A percentile compares a stretch with the other conserved stretches of the same genome.
Conservation (phyloP, 2,329 filamentous ascomycete genomes). For the Drechslerella dactyloides region DNA sequence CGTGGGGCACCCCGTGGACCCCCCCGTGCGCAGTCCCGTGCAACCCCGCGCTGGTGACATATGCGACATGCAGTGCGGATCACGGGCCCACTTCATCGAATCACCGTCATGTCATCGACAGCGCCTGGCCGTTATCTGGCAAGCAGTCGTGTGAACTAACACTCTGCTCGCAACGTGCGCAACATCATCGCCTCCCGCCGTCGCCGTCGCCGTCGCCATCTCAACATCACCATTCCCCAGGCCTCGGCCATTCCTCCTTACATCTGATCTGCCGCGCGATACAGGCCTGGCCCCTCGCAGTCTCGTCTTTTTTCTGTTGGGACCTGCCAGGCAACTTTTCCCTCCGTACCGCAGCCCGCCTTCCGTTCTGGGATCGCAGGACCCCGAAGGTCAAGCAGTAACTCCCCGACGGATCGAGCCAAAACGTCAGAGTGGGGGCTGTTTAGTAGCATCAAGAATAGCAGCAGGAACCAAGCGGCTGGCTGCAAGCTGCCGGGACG, state of each 20-base stretch:
- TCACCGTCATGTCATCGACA: neutral
- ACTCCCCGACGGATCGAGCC: constrained; percentile 32
- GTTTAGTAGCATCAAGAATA: constrained; percentile 18
- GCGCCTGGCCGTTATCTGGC: neutral
- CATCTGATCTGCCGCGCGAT: constrained; percentile 4
- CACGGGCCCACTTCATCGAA: constrained; percentile 8
- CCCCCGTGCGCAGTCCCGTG: too few species aligned
- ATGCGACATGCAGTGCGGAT: neutral
- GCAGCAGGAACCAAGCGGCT: constrained; percentile 5
- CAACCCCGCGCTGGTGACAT: neutral
- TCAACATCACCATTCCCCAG: neutral
- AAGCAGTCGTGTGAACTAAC: constrained; percentile 3
- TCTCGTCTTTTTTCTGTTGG: constrained; percentile 18
- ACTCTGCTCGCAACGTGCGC: too few species aligned
- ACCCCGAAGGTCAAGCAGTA: constrained; percentile 25
- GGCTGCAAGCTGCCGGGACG: constrained; percentile 15
- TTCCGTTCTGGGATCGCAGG: constrained; percentile 47
- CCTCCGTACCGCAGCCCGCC: constrained; percentile 23
- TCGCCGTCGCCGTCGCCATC: neutral
- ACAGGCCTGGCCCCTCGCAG: constrained; percentile 2
- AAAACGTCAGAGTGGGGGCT: neutral
- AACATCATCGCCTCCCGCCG: neutral
- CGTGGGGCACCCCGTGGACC: neutral
- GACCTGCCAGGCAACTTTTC: constrained; percentile 25
- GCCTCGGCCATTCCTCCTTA: neutral